Evolutionary conservation across 805 yeast species (phyloP), one percentile per base, ranked within the genome.

Genomic region (Cyberlindnera euphorbiae): DNA sequence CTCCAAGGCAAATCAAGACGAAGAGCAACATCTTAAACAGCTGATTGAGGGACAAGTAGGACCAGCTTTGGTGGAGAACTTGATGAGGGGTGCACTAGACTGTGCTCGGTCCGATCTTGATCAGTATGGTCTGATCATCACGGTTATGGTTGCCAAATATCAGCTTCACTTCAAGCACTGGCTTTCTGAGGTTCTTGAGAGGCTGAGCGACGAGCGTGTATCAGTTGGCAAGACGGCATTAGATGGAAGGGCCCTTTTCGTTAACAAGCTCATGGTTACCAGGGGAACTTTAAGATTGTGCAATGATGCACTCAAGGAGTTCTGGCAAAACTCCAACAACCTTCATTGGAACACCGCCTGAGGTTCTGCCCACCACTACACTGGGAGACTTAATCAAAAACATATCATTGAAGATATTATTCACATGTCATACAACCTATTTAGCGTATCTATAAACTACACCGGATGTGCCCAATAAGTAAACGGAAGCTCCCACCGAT

Each of bases 321-420:
- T 80, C 58, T 82, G 89, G 89, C 58, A 80, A 16, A 67, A 70
- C 19, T 64, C 68, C 17, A 81, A 79, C 44, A 80, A 82, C 1
- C 55, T 77, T 35, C 57, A 68, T 5, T 49, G 55, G 31, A 38
- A 41, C 35, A 37, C 60, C 12, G 38, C 40, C 14, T 41, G 18
- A 16, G 9, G 7, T 10, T 26, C 26, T 21, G 10, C 11, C 11
- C 11, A 21, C 14, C 9, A 24, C 13, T 12, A 12, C 13, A 24
- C n/a, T n/a, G n/a, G n/a, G n/a, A n/a, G n/a, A n/a, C n/a, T n/a
- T n/a, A n/a, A n/a, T n/a, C n/a, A n/a, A n/a, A n/a, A n/a, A n/a
- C n/a, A n/a, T n/a, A n/a, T n/a, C n/a, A n/a, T n/a, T n/a, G n/a
- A n/a, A 24, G 7, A 10, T 10, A 24, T 24, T 24, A 24, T 10